Percentiles rank a stretch among this genome's conserved stretches.
Conservation (phyloP, 2,329 filamentous ascomycete genomes). For the Claviceps digitariae region DNA sequence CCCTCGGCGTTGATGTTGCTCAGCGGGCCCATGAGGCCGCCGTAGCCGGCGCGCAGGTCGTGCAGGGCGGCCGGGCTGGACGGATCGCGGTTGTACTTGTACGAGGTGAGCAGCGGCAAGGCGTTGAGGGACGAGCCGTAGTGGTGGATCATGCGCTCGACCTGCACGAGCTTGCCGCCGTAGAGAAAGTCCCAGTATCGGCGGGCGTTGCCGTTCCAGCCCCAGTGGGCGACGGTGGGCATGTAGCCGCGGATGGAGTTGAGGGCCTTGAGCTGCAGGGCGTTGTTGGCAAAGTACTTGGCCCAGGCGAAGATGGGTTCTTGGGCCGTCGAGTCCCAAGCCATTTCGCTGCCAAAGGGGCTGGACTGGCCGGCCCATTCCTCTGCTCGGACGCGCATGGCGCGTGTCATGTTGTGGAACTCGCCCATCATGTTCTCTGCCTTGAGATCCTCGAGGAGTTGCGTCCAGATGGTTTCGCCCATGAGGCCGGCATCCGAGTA, state of each 20-base stretch:
- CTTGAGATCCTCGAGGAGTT: conserved; percentile 36
- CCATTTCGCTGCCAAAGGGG: conserved; percentile 47
- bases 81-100: conserved; percentile 22
- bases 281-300: conserved; percentile 17
- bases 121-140: conserved; percentile 47
- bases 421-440: conserved; percentile 29
- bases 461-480: conserved; percentile 45
- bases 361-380: conserved; percentile 36
- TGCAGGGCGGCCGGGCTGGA: conserved; percentile 28
- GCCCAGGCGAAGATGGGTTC: conserved; percentile 49
- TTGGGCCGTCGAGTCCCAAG: conserved; percentile 49
- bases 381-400: conserved; percentile 35
- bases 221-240: conserved; percentile 46
- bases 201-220: conserved; percentile 47
- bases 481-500: conserved; percentile 39
- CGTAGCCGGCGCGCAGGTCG: conserved; percentile 39
- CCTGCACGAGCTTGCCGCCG: conserved; percentile 26
- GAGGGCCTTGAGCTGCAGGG: conserved; percentile 28
- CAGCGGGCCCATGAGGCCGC: conserved; percentile 36
- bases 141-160: conserved; percentile 38
- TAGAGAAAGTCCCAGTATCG: conserved; percentile 42
- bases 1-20: conserved; percentile 42
- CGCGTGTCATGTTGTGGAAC: conserved; percentile 25
- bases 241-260: conserved; percentile 41
- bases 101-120: conserved; percentile 38